Base-by-base conservation (phyloP, 2,329 filamentous ascomycete species). In the Geosmithia putterillii region DNA sequence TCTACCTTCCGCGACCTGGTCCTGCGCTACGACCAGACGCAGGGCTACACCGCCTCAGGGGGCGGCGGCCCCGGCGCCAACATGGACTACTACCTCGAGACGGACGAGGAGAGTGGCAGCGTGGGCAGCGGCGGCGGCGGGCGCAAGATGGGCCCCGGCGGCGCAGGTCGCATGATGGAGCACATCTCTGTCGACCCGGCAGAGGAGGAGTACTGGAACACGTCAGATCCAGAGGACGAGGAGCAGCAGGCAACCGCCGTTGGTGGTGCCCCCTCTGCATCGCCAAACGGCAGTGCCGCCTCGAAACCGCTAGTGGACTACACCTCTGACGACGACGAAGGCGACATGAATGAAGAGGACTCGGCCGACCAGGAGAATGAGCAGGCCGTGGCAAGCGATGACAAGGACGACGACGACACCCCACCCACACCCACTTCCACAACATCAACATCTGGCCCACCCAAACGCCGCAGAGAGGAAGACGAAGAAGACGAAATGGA, bases 171-270 rank as follows among this genome's bases (percentile, higher is more conserved):
- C 60, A 76, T 71, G 38, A 74, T 94, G 58, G 86, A 86, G 55
- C 88, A 94, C 43, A 60, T 76, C 9, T 49, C 61, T 1, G 74
- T 89, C 56, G 90, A 95, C 57, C 73, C 81, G 6, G 79, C 82
- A 10, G 86, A 95, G 59, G 90, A 95, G 54, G 87, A 90, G 38
- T 98, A 96, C 61, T 96, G 94, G 74, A 90, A 94, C 54, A 79
- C 76, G 0, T 87, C 85, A 1, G 89, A 95, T 52, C 86, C 92
- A 40, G 83, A 89, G 46, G 88, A 95, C 7, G 86, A 87, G 12
- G 69, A n/a, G 18, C 45, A 51, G 52, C 43, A 32, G 10, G n/a
- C 28, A 32, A 32, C 28, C 4, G 28, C 28, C 10, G 15, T 12
- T 6, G 28, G 15, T n/a, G n/a, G n/a, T n/a, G n/a, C n/a, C n/a